Percentiles rank a stretch among this genome's conserved stretches.
Evolutionary conservation across 2,329 filamentous ascomycete species (phyloP).

Genomic region (Phoma sp.): DNA sequence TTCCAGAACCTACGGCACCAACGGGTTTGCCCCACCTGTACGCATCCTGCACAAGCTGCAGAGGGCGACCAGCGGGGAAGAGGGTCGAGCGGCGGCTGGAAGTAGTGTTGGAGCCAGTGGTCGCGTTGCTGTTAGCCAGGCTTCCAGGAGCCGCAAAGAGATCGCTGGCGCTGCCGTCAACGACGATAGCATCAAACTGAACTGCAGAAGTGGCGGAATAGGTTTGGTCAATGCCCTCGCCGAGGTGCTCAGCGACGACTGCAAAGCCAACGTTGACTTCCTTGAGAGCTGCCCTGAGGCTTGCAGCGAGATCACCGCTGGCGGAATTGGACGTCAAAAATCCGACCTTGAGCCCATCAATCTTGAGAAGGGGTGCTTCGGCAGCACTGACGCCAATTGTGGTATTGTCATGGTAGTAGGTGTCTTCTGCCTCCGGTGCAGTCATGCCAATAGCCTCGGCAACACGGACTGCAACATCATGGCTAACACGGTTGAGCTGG

Average conservation of each 20-base stretch:
- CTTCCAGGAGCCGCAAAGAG: conserved; percentile 59
- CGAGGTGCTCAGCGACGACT: conserved; percentile 67
- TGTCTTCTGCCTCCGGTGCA: conserved; percentile 66
- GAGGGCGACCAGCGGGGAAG: conserved; percentile 69
- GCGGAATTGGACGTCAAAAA: conserved; percentile 63
- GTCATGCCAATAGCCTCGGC: conserved; percentile 66
- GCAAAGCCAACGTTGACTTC: conserved; percentile 63
- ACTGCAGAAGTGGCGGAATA: conserved; percentile 71
- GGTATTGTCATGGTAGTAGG: conserved; percentile 73
- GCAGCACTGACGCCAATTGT: conserved; percentile 69
- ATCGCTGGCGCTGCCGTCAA: conserved; percentile 62
- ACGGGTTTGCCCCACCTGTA: conserved; percentile 77
- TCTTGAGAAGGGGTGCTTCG: conserved; percentile 63
- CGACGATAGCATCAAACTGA: conserved; percentile 69
- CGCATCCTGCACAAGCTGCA: conserved; percentile 68
- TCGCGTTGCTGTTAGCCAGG: conserved; percentile 36
- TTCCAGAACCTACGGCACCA: conserved; percentile 62
- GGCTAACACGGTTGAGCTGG: conserved; percentile 72
- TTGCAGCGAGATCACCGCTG: conserved; percentile 55
- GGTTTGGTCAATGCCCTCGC: conserved; percentile 64
- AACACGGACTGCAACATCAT: conserved; percentile 72
- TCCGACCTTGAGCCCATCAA: conserved; percentile 70
- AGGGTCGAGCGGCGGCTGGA: conserved; percentile 56
- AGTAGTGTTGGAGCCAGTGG: conserved; percentile 31
- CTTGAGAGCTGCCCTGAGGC: conserved; percentile 61